A percentile compares a stretch with the other conserved stretches of the same genome.
Conservation (phyloP, 768 basidiomycete genomes). For the Dioszegia hungarica region DNA sequence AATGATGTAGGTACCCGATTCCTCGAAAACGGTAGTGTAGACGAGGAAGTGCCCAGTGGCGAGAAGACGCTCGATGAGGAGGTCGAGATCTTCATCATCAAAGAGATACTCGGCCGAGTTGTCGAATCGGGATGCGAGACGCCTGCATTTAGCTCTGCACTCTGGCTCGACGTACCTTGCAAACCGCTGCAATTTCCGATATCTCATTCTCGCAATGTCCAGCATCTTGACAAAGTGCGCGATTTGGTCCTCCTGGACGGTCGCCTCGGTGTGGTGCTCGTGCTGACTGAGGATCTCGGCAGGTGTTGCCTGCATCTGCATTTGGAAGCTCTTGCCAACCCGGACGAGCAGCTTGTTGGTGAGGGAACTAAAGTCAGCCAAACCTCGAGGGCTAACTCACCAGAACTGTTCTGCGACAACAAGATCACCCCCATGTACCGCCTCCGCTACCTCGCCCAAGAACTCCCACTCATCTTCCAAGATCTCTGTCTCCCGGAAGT, state of each 20-base stretch:
- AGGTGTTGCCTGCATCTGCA: constrained; percentile 62
- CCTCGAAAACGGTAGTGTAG: constrained; percentile 78
- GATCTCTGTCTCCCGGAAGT: constrained; percentile 98
- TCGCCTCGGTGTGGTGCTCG: no score
- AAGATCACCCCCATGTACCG: constrained; percentile 76
- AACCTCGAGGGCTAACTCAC: constrained; percentile 53
- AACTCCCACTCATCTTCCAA: constrained; percentile 94
- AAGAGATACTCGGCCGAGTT: constrained; percentile 50
- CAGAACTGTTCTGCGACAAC: constrained; percentile 94
- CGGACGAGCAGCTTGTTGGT: constrained; percentile 90
- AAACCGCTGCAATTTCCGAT: constrained; percentile 90
- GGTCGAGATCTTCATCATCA: constrained; percentile 37
- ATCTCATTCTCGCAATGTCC: constrained; percentile 83
- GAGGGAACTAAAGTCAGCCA: constrained; percentile 60
- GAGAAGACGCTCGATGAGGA: constrained; percentile 60
- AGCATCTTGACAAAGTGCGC: constrained; percentile 72
- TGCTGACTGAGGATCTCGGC: background rate
- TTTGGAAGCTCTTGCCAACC: constrained; percentile 89
- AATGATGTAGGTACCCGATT: constrained; percentile 86
- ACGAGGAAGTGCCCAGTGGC: constrained; percentile 88
- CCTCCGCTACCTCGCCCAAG: constrained; percentile 84
- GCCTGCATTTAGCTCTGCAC: constrained; percentile 26
- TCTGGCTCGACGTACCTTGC: constrained; percentile 59
- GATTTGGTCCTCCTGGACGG: background rate
- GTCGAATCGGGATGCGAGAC: constrained; percentile 73